Percentiles rank a stretch among this genome's conserved stretches.
These are phyloP conservation scores for Tolypocladium capitatum DNA, from an alignment of 2,329 filamentous ascomycete species.

Conservation along the genomic window DNA sequence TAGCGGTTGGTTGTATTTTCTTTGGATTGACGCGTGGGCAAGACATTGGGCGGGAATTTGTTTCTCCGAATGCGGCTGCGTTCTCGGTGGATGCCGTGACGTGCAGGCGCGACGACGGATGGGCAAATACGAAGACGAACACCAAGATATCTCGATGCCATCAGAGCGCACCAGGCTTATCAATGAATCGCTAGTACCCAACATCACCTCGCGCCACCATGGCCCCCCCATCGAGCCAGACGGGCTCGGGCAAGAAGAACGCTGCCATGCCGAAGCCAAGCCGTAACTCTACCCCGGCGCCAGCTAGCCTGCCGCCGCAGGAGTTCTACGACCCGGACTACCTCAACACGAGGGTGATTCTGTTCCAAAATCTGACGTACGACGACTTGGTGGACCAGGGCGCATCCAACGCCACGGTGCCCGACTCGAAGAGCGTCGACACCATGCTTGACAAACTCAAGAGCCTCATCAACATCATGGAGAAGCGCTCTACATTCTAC, in stretches of 20 bases:
- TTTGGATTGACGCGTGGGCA: too few species aligned
- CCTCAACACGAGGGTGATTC: slow-evolving; percentile 49
- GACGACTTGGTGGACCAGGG: slow-evolving; percentile 58
- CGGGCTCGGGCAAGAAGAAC: slow-evolving; percentile 53
- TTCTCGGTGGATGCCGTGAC: too few species aligned
- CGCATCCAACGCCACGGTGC: slow-evolving; percentile 42
- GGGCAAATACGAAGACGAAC: too few species aligned
- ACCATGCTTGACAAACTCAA: slow-evolving; percentile 51
- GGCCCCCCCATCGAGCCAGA: slow-evolving; percentile 45
- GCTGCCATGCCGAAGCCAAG: slow-evolving; percentile 53
- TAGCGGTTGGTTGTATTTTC: too few species aligned
- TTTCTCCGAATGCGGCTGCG: neutral
- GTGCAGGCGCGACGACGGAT: too few species aligned
- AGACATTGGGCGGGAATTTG: neutral
- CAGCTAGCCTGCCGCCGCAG: slow-evolving; percentile 39
- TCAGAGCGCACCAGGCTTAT: neutral
- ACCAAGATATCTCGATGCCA: too few species aligned
- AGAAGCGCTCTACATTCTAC: slow-evolving; percentile 53
- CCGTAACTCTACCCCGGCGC: slow-evolving; percentile 61
- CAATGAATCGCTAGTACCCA: slow-evolving; percentile 1
- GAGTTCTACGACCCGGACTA: slow-evolving; percentile 49
- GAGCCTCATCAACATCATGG: slow-evolving; percentile 51
- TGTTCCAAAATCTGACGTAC: slow-evolving; percentile 46
- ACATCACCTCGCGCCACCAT: slow-evolving; percentile 21
- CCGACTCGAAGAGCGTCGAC: slow-evolving; percentile 50